These are phyloP conservation scores for Somion occarium DNA, from an alignment of 1,284 basidiomycete species.

Conservation along the genomic window DNA sequence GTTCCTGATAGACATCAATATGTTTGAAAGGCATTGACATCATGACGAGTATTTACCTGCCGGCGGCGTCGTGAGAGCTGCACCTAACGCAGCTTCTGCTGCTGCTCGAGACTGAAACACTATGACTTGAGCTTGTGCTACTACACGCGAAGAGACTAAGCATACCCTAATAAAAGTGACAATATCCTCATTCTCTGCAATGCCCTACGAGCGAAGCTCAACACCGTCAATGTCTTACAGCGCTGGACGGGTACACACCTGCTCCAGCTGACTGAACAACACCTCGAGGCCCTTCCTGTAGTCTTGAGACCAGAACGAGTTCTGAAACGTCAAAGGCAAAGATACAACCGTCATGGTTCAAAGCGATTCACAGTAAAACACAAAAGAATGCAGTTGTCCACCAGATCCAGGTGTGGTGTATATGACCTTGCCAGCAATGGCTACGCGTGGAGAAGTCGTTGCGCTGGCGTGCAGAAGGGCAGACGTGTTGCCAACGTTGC, in stretches of 20 bases:
- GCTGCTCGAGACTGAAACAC: constrained; percentile 52
- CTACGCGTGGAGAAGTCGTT: constrained; percentile 8
- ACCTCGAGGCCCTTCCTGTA: constrained; percentile 79
- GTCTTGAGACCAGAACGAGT: constrained; percentile 92
- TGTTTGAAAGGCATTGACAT: background rate
- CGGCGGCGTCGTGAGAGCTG: constrained; percentile 48
- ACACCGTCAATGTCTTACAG: background rate
- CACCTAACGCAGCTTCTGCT: constrained; percentile 59
- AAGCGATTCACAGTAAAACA: background rate
- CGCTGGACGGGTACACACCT: constrained; percentile 40
- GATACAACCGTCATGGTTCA: constrained; percentile 74
- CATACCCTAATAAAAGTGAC: constrained; percentile 76
- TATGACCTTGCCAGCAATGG: background rate
- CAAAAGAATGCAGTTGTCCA: background rate
- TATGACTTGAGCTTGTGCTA: constrained; percentile 7
- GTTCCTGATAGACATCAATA: constrained; percentile 33
- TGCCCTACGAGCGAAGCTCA: constrained; percentile 44
- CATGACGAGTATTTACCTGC: constrained; percentile 17
- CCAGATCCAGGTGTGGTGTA: constrained; percentile 4
- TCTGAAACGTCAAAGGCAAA: constrained; percentile 79
- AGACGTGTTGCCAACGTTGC: background rate
- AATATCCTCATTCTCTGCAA: constrained; percentile 78
- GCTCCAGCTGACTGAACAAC: constrained; percentile 72
- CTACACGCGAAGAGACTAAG: too few relatives aligned
- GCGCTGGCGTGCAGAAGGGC: constrained; percentile 5